phyloP scores from a whole-genome alignment of 108 stramenopile genomes.

The Pseudonitzschia multiseries region DNA sequence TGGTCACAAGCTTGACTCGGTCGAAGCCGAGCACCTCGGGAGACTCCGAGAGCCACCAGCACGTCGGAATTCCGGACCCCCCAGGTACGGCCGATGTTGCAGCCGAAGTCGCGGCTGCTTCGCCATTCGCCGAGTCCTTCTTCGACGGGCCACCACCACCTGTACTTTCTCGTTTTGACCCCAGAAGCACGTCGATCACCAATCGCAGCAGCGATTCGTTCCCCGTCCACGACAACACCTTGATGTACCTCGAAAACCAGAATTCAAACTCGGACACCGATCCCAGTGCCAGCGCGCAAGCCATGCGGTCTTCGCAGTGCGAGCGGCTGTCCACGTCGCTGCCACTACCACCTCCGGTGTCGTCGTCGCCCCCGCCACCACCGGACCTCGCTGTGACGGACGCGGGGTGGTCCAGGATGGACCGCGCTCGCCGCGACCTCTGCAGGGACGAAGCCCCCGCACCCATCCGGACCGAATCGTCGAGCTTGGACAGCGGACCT shows the following conservation, averaged over 20 bases:
- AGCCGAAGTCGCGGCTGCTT: no score
- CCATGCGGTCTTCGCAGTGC: slow-evolving; percentile 89
- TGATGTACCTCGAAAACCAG: slow-evolving; percentile 64
- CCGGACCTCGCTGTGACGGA: background rate
- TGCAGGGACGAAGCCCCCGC: slow-evolving; percentile 39
- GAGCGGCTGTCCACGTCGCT: slow-evolving; percentile 59
- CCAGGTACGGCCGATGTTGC: no score
- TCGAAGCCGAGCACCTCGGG: slow-evolving; percentile 46
- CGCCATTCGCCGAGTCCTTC: background rate
- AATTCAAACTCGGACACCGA: slow-evolving; percentile 62
- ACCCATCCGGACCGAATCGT: slow-evolving; percentile 60
- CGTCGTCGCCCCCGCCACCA: background rate
- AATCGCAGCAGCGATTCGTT: slow-evolving; percentile 56
- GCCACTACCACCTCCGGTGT: slow-evolving; percentile 29
- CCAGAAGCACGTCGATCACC: slow-evolving; percentile 66
- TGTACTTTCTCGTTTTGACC: background rate
- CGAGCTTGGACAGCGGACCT: slow-evolving; percentile 52
- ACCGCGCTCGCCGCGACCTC: slow-evolving; percentile 32
- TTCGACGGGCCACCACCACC: background rate
- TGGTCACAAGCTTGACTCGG: slow-evolving; percentile 49
- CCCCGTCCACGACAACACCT: slow-evolving; percentile 46
- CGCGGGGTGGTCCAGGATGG: background rate
- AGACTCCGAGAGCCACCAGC: slow-evolving; percentile 68
- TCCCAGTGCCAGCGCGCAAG: slow-evolving; percentile 72
- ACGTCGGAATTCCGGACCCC: background rate